These are phyloP conservation scores for Xylaria castorea DNA, from an alignment of 495 filamentous ascomycete genomes.

Conservation along the genomic window DNA sequence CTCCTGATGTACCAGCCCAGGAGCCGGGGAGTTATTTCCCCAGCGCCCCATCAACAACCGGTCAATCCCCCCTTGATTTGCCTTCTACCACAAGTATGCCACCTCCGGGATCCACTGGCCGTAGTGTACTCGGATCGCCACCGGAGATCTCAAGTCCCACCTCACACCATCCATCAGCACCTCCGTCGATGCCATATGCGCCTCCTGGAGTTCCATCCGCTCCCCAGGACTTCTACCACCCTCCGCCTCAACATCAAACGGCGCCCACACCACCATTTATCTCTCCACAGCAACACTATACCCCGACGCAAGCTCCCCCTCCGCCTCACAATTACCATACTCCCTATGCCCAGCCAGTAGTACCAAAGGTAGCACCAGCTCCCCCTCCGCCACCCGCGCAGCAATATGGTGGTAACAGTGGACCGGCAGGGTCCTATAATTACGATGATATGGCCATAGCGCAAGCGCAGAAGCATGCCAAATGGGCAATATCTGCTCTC, in stretches of 20 bases:
- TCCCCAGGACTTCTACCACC: slow-evolving; percentile 38
- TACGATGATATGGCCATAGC: slow-evolving; percentile 77
- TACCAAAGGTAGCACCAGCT: slow-evolving; percentile 15
- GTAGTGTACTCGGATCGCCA: slow-evolving; percentile 26
- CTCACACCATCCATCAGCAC: slow-evolving; percentile 38
- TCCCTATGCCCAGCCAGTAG: slow-evolving; percentile 29
- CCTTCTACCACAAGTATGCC: slow-evolving; percentile 39
- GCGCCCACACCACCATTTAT: slow-evolving; percentile 29
- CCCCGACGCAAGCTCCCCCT: slow-evolving; percentile 25
- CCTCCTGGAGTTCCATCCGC: slow-evolving; percentile 22
- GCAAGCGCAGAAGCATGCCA: slow-evolving; percentile 91
- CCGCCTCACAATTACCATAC: slow-evolving; percentile 31
- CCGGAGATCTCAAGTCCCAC: slow-evolving; percentile 34
- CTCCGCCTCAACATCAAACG: slow-evolving; percentile 23
- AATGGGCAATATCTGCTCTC: slow-evolving; percentile 94
- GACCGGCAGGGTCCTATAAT: slow-evolving; percentile 27
- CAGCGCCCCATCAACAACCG: slow-evolving; percentile 25
- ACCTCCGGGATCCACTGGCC: slow-evolving; percentile 29
- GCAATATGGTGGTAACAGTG: slow-evolving; percentile 29
- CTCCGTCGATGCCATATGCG: slow-evolving; percentile 27
- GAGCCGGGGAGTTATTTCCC: slow-evolving; percentile 41
- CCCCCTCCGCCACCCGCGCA: slow-evolving; percentile 30
- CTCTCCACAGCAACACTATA: slow-evolving; percentile 30
- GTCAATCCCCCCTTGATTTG: slow-evolving; percentile 34
- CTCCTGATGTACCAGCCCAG: slow-evolving; percentile 38